Percentiles rank a stretch among this genome's conserved stretches.
Evolutionary conservation across 352 stramenopile genomes (phyloP).

Genomic region (Phytophthora multivora): DNA sequence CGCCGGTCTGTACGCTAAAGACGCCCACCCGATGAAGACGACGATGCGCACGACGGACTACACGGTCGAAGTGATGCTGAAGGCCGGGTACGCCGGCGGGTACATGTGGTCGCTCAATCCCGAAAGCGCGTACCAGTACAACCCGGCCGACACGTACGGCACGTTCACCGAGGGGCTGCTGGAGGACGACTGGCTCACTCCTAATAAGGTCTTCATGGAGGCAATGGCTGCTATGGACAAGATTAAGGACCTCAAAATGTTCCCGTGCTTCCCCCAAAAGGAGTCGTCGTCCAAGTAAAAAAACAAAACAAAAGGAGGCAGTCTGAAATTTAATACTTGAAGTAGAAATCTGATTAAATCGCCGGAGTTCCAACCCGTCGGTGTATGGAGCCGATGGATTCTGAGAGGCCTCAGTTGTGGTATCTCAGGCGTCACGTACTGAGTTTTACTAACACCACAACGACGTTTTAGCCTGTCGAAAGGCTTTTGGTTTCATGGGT

Average conservation of each 20-base stretch:
- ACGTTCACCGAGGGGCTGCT: slow-evolving; percentile 67
- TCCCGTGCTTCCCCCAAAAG: slow-evolving; percentile 57
- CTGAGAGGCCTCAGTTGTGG: background rate
- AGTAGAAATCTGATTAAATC: background rate
- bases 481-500: slow-evolving; percentile 6
- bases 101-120: slow-evolving; percentile 84
- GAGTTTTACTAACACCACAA: too few species aligned
- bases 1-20: slow-evolving; percentile 58
- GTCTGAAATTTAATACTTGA: too few species aligned
- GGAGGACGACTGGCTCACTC: slow-evolving; percentile 73
- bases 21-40: slow-evolving; percentile 49
- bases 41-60: slow-evolving; percentile 69
- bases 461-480: too few species aligned
- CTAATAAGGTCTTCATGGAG: slow-evolving; percentile 64
- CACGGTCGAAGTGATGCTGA: slow-evolving; percentile 63
- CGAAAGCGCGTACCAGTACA: slow-evolving; percentile 73
- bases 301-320: too few species aligned
- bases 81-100: slow-evolving; percentile 51
- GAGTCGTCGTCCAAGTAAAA: slow-evolving; percentile 14
- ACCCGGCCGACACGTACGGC: slow-evolving; percentile 62
- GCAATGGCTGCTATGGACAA: slow-evolving; percentile 54
- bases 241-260: slow-evolving; percentile 58
- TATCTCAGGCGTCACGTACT: slow-evolving; percentile 6
- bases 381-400: background rate
- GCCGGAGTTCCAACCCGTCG: background rate